Evolutionary conservation across 768 basidiomycete species (phyloP).

Genomic region (Trametes villosa): DNA sequence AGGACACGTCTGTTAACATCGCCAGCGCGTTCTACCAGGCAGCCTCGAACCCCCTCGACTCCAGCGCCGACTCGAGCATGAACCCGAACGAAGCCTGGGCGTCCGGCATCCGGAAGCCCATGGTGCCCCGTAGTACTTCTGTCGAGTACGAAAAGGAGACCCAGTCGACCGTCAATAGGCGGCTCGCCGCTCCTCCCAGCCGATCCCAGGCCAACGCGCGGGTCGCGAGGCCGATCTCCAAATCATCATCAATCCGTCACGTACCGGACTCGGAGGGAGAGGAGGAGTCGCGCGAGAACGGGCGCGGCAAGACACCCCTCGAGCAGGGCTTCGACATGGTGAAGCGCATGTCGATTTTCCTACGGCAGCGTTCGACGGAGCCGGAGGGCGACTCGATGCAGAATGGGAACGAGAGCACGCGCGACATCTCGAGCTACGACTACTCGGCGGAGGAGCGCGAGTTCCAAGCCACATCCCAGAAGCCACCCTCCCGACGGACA

Average conservation of each 20-base stretch:
- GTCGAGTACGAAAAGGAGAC: conserved; percentile 78
- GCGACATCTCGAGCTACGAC: conserved; percentile 64
- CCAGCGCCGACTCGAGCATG: conserved; percentile 27
- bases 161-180: conserved; percentile 55
- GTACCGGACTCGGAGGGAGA: conserved; percentile 77
- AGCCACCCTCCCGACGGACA: conserved; percentile 38
- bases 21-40: conserved; percentile 82
- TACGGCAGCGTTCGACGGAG: conserved; percentile 64
- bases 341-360: conserved; percentile 61
- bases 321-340: conserved; percentile 62
- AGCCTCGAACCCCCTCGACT: conserved; percentile 42
- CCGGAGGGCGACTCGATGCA: conserved; percentile 42
- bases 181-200: conserved; percentile 66
- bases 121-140: conserved; percentile 73
- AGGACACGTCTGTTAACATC: conserved; percentile 87
- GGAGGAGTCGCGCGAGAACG: conserved; percentile 37
- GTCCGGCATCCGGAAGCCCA: conserved; percentile 53
- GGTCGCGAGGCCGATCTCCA: conserved; percentile 54
- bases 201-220: conserved; percentile 39
- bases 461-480: conserved; percentile 42
- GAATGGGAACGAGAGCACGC: conserved; percentile 44
- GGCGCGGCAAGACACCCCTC: conserved; percentile 72
- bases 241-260: conserved; percentile 54
- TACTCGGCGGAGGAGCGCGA: conserved; percentile 79
- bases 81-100: conserved; percentile 72